These are phyloP conservation scores for Westerdykella ornata DNA, from an alignment of 2,329 filamentous ascomycete genomes.

Conservation along the genomic window DNA sequence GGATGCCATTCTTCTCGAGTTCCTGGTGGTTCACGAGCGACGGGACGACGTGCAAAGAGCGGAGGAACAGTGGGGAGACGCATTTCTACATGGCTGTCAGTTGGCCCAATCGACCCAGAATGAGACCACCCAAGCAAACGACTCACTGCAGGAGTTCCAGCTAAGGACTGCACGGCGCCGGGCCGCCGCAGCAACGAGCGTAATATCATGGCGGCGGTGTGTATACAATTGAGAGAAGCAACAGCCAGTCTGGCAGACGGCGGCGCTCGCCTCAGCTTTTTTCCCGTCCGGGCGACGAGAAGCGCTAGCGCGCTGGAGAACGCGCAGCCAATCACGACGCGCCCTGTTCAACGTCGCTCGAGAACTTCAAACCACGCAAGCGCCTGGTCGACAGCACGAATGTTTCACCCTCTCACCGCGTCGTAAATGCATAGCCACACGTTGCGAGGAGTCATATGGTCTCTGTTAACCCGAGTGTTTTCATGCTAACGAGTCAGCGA, in stretches of 20 bases:
- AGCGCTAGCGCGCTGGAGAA: slow-evolving; percentile 15
- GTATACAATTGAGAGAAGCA: slow-evolving; percentile 9
- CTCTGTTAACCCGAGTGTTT: slow-evolving; percentile 13
- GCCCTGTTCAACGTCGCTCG: slow-evolving; percentile 5
- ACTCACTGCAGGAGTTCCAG: slow-evolving; percentile 10
- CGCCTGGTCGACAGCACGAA: slow-evolving; percentile 15
- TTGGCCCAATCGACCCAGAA: slow-evolving; percentile 6
- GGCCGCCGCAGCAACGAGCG: slow-evolving; percentile 28
- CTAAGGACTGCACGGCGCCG: slow-evolving; percentile 16
- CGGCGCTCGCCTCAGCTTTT: slow-evolving; percentile 17
- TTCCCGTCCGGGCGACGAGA: slow-evolving; percentile 7
- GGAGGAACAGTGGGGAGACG: slow-evolving; percentile 12
- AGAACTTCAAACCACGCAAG: slow-evolving; percentile 22
- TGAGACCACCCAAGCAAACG: slow-evolving; percentile 4
- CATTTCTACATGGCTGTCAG: slow-evolving; percentile 27
- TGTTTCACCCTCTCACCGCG: slow-evolving; percentile 25
- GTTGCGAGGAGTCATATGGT: slow-evolving; percentile 17
- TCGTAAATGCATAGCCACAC: slow-evolving; percentile 27
- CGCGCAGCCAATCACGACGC: slow-evolving; percentile 29
- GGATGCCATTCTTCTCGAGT: slow-evolving; percentile 52
- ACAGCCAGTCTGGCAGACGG: slow-evolving; percentile 8
- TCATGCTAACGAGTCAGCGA: slow-evolving; percentile 16
- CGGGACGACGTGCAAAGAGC: slow-evolving; percentile 43
- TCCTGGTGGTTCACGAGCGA: slow-evolving; percentile 42
- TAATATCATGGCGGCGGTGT: slow-evolving; percentile 26